Conservation (phyloP, 352 stramenopile species). For the Phytopythium chamaehyphon region DNA sequence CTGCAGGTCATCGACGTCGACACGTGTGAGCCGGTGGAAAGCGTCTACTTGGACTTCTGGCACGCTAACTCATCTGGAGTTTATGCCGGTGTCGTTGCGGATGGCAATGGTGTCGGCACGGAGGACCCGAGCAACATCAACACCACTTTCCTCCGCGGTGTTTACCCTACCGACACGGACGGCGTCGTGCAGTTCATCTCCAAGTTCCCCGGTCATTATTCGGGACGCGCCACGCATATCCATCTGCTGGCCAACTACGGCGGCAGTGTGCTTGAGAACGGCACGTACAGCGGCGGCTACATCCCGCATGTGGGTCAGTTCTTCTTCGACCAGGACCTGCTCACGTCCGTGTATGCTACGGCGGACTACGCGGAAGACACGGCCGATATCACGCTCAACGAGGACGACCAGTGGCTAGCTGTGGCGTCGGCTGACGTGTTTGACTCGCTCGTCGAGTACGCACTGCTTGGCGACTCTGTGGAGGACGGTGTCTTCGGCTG, state of each 20-base stretch:
- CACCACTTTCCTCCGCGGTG: constrained; percentile 17
- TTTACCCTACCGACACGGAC: constrained; percentile 18
- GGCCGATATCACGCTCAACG: constrained; percentile 13
- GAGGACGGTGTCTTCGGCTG: constrained; percentile 13
- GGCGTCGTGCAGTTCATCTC: constrained; percentile 20
- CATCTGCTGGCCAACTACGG: constrained; percentile 17
- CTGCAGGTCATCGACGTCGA: constrained; percentile 21
- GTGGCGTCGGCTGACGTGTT: constrained; percentile 6
- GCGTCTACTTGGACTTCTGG: constrained; percentile 24
- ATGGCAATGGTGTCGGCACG: constrained; percentile 14
- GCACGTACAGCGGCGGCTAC: constrained; percentile 18
- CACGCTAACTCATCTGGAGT: constrained; percentile 20
- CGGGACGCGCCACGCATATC: constrained; percentile 14
- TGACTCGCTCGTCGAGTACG: constrained; percentile 14
- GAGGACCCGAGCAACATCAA: constrained; percentile 20
- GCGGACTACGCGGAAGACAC: constrained; percentile 14
- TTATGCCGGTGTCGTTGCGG: constrained; percentile 20
- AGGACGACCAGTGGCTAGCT: constrained; percentile 7
- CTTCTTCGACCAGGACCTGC: constrained; percentile 23
- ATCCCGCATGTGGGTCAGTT: constrained; percentile 19
- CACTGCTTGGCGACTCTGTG: constrained; percentile 7
- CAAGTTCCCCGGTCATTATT: constrained; percentile 20
- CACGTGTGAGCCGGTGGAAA: constrained; percentile 14
- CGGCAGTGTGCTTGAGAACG: constrained; percentile 15
- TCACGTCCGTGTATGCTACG: constrained; percentile 11